Evolutionary conservation across 805 yeast species (phyloP).

Genomic region (Metschnikowia dekortorum): DNA sequence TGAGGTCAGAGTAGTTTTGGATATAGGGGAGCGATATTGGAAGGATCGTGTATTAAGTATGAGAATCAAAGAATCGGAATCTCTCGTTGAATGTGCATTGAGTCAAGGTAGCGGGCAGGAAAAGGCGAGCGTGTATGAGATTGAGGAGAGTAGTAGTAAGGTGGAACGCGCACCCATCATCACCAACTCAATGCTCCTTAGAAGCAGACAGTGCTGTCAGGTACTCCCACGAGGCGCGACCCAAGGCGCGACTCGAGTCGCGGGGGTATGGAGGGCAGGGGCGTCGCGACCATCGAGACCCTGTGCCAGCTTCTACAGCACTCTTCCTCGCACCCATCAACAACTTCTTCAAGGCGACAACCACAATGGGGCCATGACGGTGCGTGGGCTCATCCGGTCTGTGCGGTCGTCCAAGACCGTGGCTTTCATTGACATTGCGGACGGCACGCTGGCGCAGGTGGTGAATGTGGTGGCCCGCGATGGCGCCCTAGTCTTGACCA

Average conservation of each 20-base stretch:
- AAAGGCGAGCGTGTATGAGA: no score
- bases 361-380: conserved; percentile 16
- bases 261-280: neutral
- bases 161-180: no score
- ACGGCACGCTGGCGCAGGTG: conserved; percentile 60
- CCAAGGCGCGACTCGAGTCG: neutral
- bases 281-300: neutral
- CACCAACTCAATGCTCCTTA: no score
- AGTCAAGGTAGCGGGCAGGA: no score
- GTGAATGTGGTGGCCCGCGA: conserved; percentile 46
- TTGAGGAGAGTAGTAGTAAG: no score
- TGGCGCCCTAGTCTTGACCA: conserved; percentile 17
- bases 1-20: no score
- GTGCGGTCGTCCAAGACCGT: conserved; percentile 70
- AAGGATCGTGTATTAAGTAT: no score
- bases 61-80: no score
- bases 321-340: neutral
- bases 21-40: no score
- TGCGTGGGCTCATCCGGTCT: conserved; percentile 66
- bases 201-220: no score
- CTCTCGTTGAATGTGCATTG: no score
- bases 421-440: conserved; percentile 74
- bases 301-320: neutral
- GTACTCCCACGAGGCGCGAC: neutral
- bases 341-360: neutral